Evolutionary conservation across 2,329 filamentous ascomycete genomes (phyloP).

Genomic region (Immersiporthe knoxdaviesiana): DNA sequence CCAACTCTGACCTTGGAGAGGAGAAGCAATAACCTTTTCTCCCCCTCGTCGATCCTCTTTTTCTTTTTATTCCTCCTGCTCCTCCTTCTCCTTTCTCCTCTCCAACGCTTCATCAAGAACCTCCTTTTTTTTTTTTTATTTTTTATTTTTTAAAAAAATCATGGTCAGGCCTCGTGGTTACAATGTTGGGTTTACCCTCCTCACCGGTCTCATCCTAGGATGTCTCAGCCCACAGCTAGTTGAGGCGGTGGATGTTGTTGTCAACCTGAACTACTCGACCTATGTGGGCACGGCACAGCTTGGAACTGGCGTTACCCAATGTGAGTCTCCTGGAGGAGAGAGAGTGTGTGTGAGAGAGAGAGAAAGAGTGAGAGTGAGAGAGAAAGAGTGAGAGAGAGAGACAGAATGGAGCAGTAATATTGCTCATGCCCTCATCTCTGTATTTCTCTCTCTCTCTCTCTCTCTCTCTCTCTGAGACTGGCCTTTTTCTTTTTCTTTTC

Average conservation of each 20-base stretch:
- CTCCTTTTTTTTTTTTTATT: too few species aligned
- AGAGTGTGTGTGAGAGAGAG: too few species aligned
- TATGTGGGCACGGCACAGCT: constrained; percentile 25
- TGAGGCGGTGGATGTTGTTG: constrained; percentile 20
- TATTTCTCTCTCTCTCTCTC: too few species aligned
- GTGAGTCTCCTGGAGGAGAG: neutral
- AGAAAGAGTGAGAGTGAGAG: too few species aligned
- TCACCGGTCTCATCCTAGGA: constrained; percentile 9
- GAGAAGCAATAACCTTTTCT: neutral
- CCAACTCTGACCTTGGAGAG: neutral
- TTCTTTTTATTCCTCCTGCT: neutral
- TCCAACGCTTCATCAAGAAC: neutral
- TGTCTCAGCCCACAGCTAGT: neutral
- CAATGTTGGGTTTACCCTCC: constrained; percentile 5
- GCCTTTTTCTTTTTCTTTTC: too few species aligned
- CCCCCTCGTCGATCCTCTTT: neutral
- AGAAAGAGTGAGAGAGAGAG: too few species aligned
- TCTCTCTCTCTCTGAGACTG: too few species aligned
- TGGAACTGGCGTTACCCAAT: constrained; percentile 25
- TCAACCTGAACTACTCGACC: constrained; percentile 26
- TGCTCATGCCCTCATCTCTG: too few species aligned
- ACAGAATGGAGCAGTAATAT: too few species aligned
- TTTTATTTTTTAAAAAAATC: too few species aligned
- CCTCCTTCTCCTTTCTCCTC: neutral
- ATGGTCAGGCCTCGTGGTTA: constrained; percentile 9